Evolutionary conservation across 2,329 filamentous ascomycete genomes (phyloP).

Genomic region (Cadophora sp.): DNA sequence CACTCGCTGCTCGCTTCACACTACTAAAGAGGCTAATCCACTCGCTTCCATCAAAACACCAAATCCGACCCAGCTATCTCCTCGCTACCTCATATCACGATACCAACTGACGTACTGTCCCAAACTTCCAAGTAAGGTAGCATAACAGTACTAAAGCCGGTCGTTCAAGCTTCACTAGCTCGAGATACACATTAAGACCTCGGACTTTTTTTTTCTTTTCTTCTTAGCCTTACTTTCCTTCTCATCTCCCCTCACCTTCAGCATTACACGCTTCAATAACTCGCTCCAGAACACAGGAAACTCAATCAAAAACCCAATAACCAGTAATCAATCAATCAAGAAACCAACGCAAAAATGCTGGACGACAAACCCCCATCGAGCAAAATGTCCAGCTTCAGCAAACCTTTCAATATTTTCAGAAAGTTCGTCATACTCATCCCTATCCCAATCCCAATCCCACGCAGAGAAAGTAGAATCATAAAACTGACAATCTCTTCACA

Average conservation of each 20-base stretch:
- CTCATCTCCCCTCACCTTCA: background rate
- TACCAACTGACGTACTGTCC: background rate
- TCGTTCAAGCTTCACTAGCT: background rate
- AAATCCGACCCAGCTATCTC: background rate
- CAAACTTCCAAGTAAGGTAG: background rate
- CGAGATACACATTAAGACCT: background rate
- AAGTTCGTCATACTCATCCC: background rate
- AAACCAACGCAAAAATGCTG: background rate
- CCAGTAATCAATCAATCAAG: background rate
- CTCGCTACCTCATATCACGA: background rate
- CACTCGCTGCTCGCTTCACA: background rate
- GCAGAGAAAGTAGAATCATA: no score
- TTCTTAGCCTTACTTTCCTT: background rate
- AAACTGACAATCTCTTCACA: no score
- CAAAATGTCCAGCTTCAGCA: background rate
- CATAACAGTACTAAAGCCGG: background rate
- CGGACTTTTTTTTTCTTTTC: background rate
- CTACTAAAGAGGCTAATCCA: no score
- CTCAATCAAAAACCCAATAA: background rate
- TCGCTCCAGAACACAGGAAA: background rate
- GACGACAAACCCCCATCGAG: background rate
- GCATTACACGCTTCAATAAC: background rate
- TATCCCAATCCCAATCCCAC: background rate
- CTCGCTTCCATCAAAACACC: constrained; percentile 3
- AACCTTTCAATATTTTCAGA: background rate